Base-by-base conservation (phyloP, 495 filamentous ascomycete genomes). In the Annulohypoxylon stygium region DNA sequence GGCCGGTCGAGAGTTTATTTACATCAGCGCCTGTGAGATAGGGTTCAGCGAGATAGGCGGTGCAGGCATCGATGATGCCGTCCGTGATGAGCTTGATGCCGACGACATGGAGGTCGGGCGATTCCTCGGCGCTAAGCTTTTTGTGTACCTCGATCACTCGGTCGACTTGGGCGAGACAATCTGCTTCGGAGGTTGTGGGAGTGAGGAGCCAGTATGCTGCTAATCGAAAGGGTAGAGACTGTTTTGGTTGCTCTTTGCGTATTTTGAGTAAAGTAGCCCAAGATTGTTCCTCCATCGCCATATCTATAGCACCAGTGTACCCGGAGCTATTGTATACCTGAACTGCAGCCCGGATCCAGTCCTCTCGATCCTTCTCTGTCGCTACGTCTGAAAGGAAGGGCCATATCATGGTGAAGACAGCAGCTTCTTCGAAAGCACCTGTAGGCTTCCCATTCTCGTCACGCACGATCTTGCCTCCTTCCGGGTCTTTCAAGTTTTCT, bases 51-150 rank as follows among this genome's bases (percentile, higher is more conserved):
- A 92, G 75, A 3, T 86, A 87, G 0, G 90, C 90, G 0, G 90
- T 92, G 77, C 90, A 92, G 1, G 86, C 88, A 67, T 92, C 90
- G 54, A 92, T 81, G 18, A 91, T 88, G 1, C 90, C 90, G 63
- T 92, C 90, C 65, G 88, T 88, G 58, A 92, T 91, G 23, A 92
- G 78, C 69, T 92, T 92, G 69, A 91, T 86, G 18, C 90, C 90
- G 1, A 88, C 84, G 16, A 92, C 81, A 25, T 87, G 81, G 50
- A 89, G 88, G 41, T 87, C 84, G 1, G 87, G 88, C 7, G 79
- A 82, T 2, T 82, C 85, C 0, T 70, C 11, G 7, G 80, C 78
- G 55, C 85, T 87, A 64, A 82, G 87, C 55, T 84, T 50, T 11
- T 70, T 61, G 14, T 83, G 78, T 0, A 91, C 76, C 66, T 86